Percentiles rank a stretch among this genome's conserved stretches.
Conservation (phyloP, 768 basidiomycete genomes). For the Boletus pseudo-olivaceus region DNA sequence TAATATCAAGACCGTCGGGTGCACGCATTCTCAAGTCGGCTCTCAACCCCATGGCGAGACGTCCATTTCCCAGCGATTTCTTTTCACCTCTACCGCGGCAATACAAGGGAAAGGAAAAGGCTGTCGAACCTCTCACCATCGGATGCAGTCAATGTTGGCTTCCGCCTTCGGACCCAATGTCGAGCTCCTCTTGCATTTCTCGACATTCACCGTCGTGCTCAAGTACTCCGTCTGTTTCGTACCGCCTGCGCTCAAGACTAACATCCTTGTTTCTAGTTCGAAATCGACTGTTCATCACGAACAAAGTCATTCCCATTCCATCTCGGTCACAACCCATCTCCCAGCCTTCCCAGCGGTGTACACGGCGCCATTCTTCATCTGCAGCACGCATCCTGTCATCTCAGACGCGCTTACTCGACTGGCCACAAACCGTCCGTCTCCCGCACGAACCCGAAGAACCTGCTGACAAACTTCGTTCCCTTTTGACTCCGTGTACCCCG, state of each 20-base stretch:
- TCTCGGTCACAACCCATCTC: constrained; percentile 19
- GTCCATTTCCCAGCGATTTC: constrained; percentile 43
- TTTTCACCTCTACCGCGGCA: constrained; percentile 52
- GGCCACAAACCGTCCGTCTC: background rate
- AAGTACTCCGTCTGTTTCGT: constrained; percentile 30
- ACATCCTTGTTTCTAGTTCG: constrained; percentile 23
- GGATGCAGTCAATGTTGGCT: constrained; percentile 29
- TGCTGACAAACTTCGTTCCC: constrained; percentile 15
- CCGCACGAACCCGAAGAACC: constrained; percentile 7
- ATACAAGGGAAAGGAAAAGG: constrained; percentile 54
- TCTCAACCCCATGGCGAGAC: constrained; percentile 28
- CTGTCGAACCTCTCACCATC: constrained; percentile 24
- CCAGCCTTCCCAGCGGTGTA: constrained; percentile 14
- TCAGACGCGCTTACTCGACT: constrained; percentile 10
- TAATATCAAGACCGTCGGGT: constrained; percentile 37
- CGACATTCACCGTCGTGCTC: constrained; percentile 49
- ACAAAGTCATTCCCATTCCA: constrained; percentile 31
- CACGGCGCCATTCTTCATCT: constrained; percentile 24
- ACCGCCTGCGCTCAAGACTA: background rate
- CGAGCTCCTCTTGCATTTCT: constrained; percentile 46
- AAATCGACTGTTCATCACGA: constrained; percentile 36
- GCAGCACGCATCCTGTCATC: constrained; percentile 15
- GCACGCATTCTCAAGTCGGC: constrained; percentile 28
- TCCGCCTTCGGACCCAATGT: constrained; percentile 13
- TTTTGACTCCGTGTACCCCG: constrained; percentile 15